A percentile compares a stretch with the other conserved stretches of the same genome.
Conservation (phyloP, 2,329 filamentous ascomycete genomes). For the Microdochium nivale region DNA sequence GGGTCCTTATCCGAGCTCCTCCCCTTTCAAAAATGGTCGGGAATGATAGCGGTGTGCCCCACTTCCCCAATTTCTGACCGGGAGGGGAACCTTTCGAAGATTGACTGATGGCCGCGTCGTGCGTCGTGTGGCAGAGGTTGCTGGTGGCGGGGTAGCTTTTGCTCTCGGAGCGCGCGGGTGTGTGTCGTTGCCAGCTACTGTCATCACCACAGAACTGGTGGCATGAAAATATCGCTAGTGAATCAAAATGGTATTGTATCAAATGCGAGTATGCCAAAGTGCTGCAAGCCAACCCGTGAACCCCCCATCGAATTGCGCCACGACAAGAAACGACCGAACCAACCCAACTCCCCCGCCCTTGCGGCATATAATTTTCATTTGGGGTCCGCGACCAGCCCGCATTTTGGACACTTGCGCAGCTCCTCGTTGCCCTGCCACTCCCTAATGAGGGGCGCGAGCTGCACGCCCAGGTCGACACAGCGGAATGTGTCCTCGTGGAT, state of each 20-base stretch:
- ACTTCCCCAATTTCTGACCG: not conserved
- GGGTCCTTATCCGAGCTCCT: not conserved
- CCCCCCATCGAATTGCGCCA: not conserved
- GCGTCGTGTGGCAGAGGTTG: not conserved
- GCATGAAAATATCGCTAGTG: too few species aligned
- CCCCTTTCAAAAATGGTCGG: not conserved
- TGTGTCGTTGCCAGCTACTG: too few species aligned
- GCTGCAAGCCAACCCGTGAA: too few species aligned
- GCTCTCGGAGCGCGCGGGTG: too few species aligned
- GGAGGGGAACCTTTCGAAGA: not conserved
- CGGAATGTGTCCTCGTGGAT: slow-evolving; percentile 11
- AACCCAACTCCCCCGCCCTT: not conserved
- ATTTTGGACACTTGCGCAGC: slow-evolving; percentile 5
- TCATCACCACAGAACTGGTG: too few species aligned
- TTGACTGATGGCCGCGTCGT: too few species aligned
- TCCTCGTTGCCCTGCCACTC: slow-evolving; percentile 11
- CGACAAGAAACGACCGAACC: not conserved
- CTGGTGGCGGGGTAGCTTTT: not conserved
- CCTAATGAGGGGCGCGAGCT: slow-evolving; percentile 11
- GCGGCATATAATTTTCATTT: not conserved
- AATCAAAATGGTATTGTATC: too few species aligned
- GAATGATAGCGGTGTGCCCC: not conserved
- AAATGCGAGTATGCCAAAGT: too few species aligned
- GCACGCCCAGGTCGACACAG: slow-evolving; percentile 10
- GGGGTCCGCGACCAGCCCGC: slow-evolving; percentile 6